phyloP scores from a whole-genome alignment of 148 eudicot genomes.

The Camellia lanceoleosa region DNA sequence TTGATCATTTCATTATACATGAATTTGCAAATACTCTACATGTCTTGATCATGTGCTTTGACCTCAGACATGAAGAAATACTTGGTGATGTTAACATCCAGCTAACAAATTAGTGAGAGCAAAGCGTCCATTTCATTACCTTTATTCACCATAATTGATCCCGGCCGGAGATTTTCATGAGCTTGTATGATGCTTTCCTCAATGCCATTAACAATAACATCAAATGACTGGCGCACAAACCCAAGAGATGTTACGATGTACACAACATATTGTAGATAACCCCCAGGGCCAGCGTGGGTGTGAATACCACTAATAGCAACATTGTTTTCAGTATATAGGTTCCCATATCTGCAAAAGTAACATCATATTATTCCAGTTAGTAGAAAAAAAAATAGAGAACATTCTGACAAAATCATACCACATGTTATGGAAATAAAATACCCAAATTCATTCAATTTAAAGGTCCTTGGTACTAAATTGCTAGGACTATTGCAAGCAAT shows the following conservation, averaged over 20 bases:
- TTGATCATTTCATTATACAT: neutral
- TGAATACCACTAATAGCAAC: conserved; percentile 98
- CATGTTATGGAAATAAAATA: neutral
- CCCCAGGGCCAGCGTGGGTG: conserved; percentile 98
- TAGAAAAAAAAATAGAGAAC: neutral
- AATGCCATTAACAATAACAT: conserved; percentile 84
- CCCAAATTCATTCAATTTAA: conserved; percentile 10
- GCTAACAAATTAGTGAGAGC: neutral
- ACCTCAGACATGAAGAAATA: conserved; percentile 11
- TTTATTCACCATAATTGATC: conserved; percentile 76
- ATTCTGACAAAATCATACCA: neutral
- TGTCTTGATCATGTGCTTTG: neutral
- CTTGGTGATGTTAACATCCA: neutral
- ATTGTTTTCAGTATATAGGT: conserved; percentile 78
- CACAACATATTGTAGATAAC: conserved; percentile 90
- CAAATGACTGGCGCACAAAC: conserved; percentile 89
- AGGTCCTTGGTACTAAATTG: neutral
- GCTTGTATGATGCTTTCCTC: conserved; percentile 83
- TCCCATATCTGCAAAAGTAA: conserved; percentile 64
- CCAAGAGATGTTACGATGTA: conserved; percentile 92
- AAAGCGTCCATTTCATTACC: conserved; percentile 37
- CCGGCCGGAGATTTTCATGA: conserved; percentile 86
- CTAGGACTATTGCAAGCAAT: neutral
- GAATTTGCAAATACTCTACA: neutral
- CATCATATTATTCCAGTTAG: neutral